These are phyloP conservation scores for Microcos paniculata DNA, from an alignment of 345 rosid genomes.

Conservation along the genomic window DNA sequence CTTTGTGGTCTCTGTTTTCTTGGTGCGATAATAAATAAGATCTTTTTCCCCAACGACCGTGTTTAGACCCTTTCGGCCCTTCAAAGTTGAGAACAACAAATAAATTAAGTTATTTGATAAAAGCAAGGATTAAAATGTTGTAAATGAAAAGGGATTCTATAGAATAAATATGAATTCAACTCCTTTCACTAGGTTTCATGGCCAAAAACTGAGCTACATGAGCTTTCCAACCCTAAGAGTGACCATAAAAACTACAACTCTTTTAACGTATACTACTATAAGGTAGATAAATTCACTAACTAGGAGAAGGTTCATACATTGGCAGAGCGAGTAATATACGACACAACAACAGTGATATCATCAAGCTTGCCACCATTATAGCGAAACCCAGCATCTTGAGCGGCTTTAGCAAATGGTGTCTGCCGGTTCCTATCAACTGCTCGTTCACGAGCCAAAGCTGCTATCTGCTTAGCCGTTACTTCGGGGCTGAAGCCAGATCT, in stretches of 20 bases:
- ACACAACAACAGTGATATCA: slow-evolving; percentile 90
- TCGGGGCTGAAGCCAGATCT: slow-evolving; percentile 77
- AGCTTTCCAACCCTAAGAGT: not conserved
- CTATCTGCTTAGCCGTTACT: slow-evolving; percentile 76
- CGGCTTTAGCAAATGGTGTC: slow-evolving; percentile 86
- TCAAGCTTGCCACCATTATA: slow-evolving; percentile 96
- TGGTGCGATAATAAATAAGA: not conserved
- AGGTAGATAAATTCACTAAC: not conserved
- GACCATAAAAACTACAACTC: not conserved
- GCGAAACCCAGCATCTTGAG: slow-evolving; percentile 91
- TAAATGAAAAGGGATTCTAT: not conserved
- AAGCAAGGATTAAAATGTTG: slow-evolving; percentile 20
- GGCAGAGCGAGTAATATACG: slow-evolving; percentile 43
- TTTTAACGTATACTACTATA: not conserved
- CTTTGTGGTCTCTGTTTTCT: not conserved
- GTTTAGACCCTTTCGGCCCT: not conserved
- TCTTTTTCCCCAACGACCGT: slow-evolving; percentile 3
- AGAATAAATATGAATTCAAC: not conserved
- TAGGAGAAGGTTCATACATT: not conserved
- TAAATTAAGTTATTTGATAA: not conserved
- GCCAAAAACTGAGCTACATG: not conserved
- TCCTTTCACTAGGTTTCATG: not conserved
- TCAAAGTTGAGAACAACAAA: not conserved
- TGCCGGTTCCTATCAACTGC: slow-evolving; percentile 72
- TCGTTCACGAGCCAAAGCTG: slow-evolving; percentile 78